Percentiles rank a stretch among this genome's conserved stretches.
These are phyloP conservation scores for Marasmius oreades DNA, from an alignment of 1,284 basidiomycete genomes.

Conservation along the genomic window DNA sequence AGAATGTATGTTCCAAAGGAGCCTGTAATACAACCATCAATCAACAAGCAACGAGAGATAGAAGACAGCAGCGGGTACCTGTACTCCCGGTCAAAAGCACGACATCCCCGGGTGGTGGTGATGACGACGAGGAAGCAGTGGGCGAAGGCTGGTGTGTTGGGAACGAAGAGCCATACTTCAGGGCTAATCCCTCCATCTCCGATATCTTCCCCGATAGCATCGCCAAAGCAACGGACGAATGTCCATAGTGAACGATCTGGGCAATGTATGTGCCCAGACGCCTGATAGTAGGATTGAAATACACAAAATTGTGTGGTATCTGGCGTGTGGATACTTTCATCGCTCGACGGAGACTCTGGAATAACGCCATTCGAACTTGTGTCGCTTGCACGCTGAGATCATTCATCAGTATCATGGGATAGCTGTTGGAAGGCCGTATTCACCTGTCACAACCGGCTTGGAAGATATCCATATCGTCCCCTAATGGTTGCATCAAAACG, in stretches of 20 bases:
- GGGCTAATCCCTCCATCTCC: slow-evolving; percentile 25
- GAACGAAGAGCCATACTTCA: slow-evolving; percentile 16
- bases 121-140: background rate
- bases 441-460: slow-evolving; percentile 28
- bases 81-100: slow-evolving; percentile 29
- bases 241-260: slow-evolving; percentile 9
- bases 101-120: slow-evolving; percentile 9
- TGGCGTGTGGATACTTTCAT: slow-evolving; percentile 11
- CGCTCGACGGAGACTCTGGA: slow-evolving; percentile 17
- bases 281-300: slow-evolving; percentile 23
- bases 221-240: background rate
- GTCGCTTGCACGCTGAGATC: slow-evolving; percentile 20
- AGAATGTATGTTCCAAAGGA: slow-evolving; percentile 27
- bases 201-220: slow-evolving; percentile 6
- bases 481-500: slow-evolving; percentile 1
- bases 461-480: slow-evolving; percentile 11
- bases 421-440: background rate
- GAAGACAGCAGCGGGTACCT: slow-evolving; percentile 11
- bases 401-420: background rate
- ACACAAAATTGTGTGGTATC: slow-evolving; percentile 26
- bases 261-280: slow-evolving; percentile 17
- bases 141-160: background rate
- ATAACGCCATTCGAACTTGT: slow-evolving; percentile 22
- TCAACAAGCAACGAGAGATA: background rate
- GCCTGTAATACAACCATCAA: background rate